Base-by-base conservation (phyloP, 1,284 basidiomycete species). In the Ustilago nuda region DNA sequence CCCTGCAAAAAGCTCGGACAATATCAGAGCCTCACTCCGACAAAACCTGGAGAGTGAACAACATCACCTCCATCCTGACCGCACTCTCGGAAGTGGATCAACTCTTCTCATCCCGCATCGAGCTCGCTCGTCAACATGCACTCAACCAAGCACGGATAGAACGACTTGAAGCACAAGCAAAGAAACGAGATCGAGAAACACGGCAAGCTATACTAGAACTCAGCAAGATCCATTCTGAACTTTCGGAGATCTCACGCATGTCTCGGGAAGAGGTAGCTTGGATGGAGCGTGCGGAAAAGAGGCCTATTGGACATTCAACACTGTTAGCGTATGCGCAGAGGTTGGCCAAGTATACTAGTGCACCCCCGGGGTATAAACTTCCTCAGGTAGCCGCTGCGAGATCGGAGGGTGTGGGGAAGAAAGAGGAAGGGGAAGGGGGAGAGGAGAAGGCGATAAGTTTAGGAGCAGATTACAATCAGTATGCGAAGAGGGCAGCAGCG, bases 351-450 rank as follows among this genome's bases (percentile, higher is more conserved):
- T 82, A 80, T 37, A 82, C 80, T 0, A 76, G 76, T 9, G 80
- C 80, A 23, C 80, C 80, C 7, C 78, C 75, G 0, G 80, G 80
- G 1, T 80, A 79, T 62, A 68, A 66, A 41, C 55, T 82, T 12
- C 75, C 75, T 5, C 62, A 63, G 30, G 7, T 72, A 6, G 56
- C 70, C 0, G 32, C 66, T 39, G 48, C 58, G 9, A 15, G 11
- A 19, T 19, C 32, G 1, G n/a, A 51, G 19, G 7, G 23, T 27
- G 23, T n/a, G 2, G 19, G 33, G 4, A n/a, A 41, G 17, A 53
- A 19, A 8, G 35, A 4, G 8, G 52, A 45, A 23, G 58, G n/a
- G 5, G 64, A 53, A 45, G 61, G 23, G 5, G 64, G 19, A 3
- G 61, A 19, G 33, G 52, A 41, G 12, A 54, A 66, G 45, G 36